These are phyloP conservation scores for Thuja plicata DNA, from an alignment of 83 land plant genomes.

Conservation along the genomic window DNA sequence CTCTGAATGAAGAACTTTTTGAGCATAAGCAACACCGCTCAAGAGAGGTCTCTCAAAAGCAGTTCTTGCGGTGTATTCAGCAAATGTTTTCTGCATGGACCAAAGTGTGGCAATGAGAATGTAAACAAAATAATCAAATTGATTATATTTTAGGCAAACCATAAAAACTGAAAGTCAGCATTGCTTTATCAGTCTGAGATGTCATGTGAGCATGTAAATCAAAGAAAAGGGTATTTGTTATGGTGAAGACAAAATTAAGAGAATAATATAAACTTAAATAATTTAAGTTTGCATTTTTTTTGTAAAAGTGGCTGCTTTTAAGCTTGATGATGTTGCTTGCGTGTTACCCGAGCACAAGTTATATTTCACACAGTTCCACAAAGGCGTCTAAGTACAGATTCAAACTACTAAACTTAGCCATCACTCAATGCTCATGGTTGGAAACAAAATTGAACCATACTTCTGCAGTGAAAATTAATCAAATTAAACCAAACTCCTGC, in stretches of 20 bases:
- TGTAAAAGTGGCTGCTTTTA: not conserved
- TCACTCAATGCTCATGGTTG: not conserved
- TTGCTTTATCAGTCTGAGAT: not conserved
- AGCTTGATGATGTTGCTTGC: not conserved
- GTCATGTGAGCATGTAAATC: not conserved
- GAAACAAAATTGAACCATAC: not conserved
- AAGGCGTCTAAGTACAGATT: not conserved
- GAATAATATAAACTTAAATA: not conserved
- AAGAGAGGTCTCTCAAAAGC: slow-evolving; percentile 92
- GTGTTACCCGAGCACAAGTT: not conserved
- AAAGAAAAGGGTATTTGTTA: not conserved
- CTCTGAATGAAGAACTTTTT: slow-evolving; percentile 69
- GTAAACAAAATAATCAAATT: not conserved
- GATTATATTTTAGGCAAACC: not conserved
- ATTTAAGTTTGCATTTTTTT: not conserved
- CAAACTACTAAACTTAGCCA: not conserved
- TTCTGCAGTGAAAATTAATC: not conserved
- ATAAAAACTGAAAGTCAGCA: not conserved
- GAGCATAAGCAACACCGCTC: slow-evolving; percentile 92
- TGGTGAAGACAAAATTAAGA: not conserved
- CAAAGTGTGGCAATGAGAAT: not conserved
- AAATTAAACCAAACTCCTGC: not conserved
- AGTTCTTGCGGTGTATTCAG: slow-evolving; percentile 81
- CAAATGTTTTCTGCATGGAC: slow-evolving; percentile 79
- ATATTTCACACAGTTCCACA: not conserved